Evolutionary conservation across 352 stramenopile species (phyloP).

Genomic region (Globisporangium ultimum): DNA sequence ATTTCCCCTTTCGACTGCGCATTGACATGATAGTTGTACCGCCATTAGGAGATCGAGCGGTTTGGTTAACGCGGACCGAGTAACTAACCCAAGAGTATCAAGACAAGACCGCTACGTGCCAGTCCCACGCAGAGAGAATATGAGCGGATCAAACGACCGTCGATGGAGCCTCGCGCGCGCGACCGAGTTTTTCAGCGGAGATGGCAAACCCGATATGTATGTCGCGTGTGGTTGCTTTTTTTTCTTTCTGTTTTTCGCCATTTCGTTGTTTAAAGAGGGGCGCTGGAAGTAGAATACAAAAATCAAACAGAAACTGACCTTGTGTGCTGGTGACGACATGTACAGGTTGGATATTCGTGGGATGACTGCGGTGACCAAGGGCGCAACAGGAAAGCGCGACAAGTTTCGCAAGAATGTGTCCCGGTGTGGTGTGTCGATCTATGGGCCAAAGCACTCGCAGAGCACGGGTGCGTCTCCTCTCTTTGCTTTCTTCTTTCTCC

Average conservation of each 20-base stretch:
- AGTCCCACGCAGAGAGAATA: conserved; percentile 7
- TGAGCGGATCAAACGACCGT: conserved; percentile 62
- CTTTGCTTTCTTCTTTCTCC: background rate
- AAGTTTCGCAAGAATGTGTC: conserved; percentile 88
- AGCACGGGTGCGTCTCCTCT: conserved; percentile 20
- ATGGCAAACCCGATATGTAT: conserved; percentile 87
- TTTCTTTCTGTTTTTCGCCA: background rate
- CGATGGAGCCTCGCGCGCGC: conserved; percentile 84
- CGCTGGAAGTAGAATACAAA: too few relatives aligned
- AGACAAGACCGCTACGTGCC: background rate
- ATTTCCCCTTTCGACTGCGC: too few relatives aligned
- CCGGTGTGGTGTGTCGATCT: conserved; percentile 83
- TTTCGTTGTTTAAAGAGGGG: too few relatives aligned
- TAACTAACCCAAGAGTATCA: too few relatives aligned
- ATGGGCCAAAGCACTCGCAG: conserved; percentile 80
- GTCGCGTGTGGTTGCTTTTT: background rate
- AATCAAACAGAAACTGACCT: too few relatives aligned
- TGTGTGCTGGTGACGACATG: background rate
- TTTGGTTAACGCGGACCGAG: background rate
- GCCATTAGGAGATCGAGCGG: too few relatives aligned
- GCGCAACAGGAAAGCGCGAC: conserved; percentile 78
- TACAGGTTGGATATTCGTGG: conserved; percentile 81
- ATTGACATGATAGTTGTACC: too few relatives aligned
- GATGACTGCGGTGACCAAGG: conserved; percentile 86
- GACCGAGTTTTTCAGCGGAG: conserved; percentile 86